Conservation (phyloP, 2,329 filamentous ascomycete genomes). For the Fusarium circinatum region DNA sequence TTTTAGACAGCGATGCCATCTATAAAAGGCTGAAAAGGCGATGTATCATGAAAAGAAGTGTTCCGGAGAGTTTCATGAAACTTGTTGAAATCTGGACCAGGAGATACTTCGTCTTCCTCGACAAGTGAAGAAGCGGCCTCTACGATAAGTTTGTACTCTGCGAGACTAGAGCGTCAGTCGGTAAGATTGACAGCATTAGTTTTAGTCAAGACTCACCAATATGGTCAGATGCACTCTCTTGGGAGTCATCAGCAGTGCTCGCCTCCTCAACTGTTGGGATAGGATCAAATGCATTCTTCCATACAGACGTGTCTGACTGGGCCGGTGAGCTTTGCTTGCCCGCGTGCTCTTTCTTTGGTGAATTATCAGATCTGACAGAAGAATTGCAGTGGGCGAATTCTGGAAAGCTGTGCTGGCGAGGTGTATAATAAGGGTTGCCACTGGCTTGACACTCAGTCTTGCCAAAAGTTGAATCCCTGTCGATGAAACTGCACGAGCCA, state of each 20-base stretch:
- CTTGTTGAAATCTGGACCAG: slow-evolving; percentile 6
- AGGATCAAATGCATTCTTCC: slow-evolving; percentile 37
- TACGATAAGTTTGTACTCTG: slow-evolving; percentile 37
- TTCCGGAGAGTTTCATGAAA: slow-evolving; percentile 24
- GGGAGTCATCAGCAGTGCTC: slow-evolving; percentile 38
- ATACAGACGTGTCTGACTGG: slow-evolving; percentile 14
- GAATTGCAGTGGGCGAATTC: slow-evolving; percentile 12
- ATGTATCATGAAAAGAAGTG: background rate
- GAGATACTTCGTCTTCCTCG: slow-evolving; percentile 2
- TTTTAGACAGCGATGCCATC: background rate
- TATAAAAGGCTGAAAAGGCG: background rate
- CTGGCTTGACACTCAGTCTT: slow-evolving; percentile 21
- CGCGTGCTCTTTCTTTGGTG: background rate
- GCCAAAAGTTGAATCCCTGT: slow-evolving; percentile 16
- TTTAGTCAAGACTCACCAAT: slow-evolving; percentile 43
- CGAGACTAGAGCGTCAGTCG: slow-evolving; percentile 7
- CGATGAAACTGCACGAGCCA: slow-evolving; percentile 4
- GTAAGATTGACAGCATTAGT: too few species aligned
- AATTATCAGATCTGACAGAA: slow-evolving; percentile 18
- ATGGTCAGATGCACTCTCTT: slow-evolving; percentile 38
- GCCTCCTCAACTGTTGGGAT: slow-evolving; percentile 51
- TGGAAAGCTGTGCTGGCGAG: slow-evolving; percentile 35
- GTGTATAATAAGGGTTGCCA: slow-evolving; percentile 50
- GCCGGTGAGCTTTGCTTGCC: background rate
- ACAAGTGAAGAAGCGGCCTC: slow-evolving; percentile 21